A percentile compares a stretch with the other conserved stretches of the same genome.
phyloP scores from a whole-genome alignment of 1,284 basidiomycete genomes.

The Spongispora temasekensis region DNA sequence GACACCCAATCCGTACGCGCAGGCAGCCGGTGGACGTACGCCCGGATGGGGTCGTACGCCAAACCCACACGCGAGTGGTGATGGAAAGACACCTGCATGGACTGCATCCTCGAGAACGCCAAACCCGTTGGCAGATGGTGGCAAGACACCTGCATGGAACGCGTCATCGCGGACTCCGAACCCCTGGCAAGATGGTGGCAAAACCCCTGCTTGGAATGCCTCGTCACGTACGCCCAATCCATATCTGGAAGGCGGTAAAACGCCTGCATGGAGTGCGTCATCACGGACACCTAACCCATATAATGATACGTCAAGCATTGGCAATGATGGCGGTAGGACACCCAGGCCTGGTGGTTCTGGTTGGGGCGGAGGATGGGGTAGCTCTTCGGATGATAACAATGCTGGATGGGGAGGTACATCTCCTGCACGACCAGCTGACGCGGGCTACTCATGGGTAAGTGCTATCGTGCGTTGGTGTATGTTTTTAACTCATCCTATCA shows the following conservation, averaged over 20 bases:
- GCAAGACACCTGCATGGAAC: conserved; percentile 60
- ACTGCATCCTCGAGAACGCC: conserved; percentile 54
- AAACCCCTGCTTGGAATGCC: conserved; percentile 57
- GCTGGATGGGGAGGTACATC: conserved; percentile 36
- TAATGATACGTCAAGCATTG: conserved; percentile 29
- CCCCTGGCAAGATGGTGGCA: conserved; percentile 53
- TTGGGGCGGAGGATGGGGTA: conserved; percentile 31
- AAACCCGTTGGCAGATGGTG: conserved; percentile 58
- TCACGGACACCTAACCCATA: conserved; percentile 65
- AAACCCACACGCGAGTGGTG: conserved; percentile 55
- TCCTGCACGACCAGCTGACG: conserved; percentile 38
- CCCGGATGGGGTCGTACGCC: conserved; percentile 51
- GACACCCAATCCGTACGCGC: conserved; percentile 41
- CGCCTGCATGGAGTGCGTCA: conserved; percentile 36
- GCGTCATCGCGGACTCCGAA: conserved; percentile 60
- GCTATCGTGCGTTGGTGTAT: conserved; percentile 5
- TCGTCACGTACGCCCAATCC: conserved; percentile 65
- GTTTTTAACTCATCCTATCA: not conserved
- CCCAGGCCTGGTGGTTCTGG: conserved; percentile 31
- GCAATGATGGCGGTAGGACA: conserved; percentile 41
- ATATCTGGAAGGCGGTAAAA: conserved; percentile 33
- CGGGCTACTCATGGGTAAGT: conserved; percentile 37
- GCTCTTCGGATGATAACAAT: conserved; percentile 13
- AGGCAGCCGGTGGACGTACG: conserved; percentile 39
- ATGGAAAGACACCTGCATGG: conserved; percentile 67